Evolutionary conservation across 2,329 filamentous ascomycete genomes (phyloP), one percentile per base, ranked within the genome.

Genomic region (Trichoderma sp.): DNA sequence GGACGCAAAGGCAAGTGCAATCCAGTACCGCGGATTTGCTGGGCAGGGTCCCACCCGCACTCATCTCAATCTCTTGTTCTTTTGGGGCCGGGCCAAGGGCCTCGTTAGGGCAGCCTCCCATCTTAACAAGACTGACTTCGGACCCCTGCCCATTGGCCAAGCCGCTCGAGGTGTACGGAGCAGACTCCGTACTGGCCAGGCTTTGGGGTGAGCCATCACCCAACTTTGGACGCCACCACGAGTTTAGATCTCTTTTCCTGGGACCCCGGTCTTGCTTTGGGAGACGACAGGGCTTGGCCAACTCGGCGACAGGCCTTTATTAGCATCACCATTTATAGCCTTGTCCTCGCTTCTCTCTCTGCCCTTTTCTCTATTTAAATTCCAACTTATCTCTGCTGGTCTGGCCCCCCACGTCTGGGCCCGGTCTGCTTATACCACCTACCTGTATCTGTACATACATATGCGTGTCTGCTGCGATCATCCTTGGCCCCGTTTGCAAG

Each of bases 141-240:
- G 39, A 63, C 73, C 71, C 71, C 71, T 36, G 59, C 39, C 62
- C 66, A 70, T 65, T 74, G 72, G 73, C 53, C 43, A 12, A 72
- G 39, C 39, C 30, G 43, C 43, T 73, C 67, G 32, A 71, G 53
- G 66, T 70, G 73, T 74, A 64, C 68, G 58, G 68, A 64, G 50
- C 12, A 17, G 13, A 9, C 39, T 69, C 66, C 57, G 66, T 69
- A 62, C 66, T 62, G 70, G 73, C 70, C 72, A 47, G 62, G 62
- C 69, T 71, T 65, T 53, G 50, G 66, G 47, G 28, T 34, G 57
- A 76, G 72, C 75, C 74, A 78, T 76, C 76, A 59, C 50, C 76
- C 77, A 75, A 73, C 75, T 74, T 74, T 50, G 59, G 76, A 76
- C 78, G 78, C 79, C 79, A 80, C 79, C 79, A 80, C 79, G 79